Evolutionary conservation across 257 asterid genomes (phyloP).

Genomic region (Agastache rugosa): DNA sequence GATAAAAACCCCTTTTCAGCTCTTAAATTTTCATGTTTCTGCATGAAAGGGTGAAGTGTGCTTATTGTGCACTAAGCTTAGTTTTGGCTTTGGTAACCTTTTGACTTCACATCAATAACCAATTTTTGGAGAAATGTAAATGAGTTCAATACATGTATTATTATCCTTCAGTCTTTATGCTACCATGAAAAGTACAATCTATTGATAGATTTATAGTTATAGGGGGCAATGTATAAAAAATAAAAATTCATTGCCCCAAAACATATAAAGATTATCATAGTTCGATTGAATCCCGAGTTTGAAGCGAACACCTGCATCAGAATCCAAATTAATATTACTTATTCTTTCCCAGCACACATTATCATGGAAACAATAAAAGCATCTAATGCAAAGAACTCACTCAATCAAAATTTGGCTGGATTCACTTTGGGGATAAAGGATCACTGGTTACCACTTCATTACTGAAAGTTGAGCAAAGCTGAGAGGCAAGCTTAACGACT

Average conservation of each 20-base stretch:
- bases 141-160: slow-evolving; percentile 10
- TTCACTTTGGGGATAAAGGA: slow-evolving; percentile 21
- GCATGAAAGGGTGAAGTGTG: slow-evolving; percentile 12
- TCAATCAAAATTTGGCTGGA: slow-evolving; percentile 28
- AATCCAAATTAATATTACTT: slow-evolving; percentile 19
- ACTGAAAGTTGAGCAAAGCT: slow-evolving; percentile 60
- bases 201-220: background rate
- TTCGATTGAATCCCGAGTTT: slow-evolving; percentile 1
- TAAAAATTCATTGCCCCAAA: background rate
- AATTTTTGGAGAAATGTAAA: slow-evolving; percentile 35
- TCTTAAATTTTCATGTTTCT: slow-evolving; percentile 14
- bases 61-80: slow-evolving; percentile 19
- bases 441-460: slow-evolving; percentile 30
- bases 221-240: background rate
- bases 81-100: slow-evolving; percentile 7
- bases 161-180: slow-evolving; percentile 13
- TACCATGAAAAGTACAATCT: slow-evolving; percentile 29
- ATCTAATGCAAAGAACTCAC: slow-evolving; percentile 26
- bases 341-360: slow-evolving; percentile 12
- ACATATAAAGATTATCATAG: slow-evolving; percentile 14
- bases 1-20: slow-evolving; percentile 18
- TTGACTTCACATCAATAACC: slow-evolving; percentile 29
- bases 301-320: slow-evolving; percentile 18
- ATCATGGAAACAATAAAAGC: slow-evolving; percentile 1
- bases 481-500: slow-evolving; percentile 77